These are phyloP conservation scores for Thermomyces lanuginosus DNA, from an alignment of 2,329 filamentous ascomycete genomes.

Conservation along the genomic window DNA sequence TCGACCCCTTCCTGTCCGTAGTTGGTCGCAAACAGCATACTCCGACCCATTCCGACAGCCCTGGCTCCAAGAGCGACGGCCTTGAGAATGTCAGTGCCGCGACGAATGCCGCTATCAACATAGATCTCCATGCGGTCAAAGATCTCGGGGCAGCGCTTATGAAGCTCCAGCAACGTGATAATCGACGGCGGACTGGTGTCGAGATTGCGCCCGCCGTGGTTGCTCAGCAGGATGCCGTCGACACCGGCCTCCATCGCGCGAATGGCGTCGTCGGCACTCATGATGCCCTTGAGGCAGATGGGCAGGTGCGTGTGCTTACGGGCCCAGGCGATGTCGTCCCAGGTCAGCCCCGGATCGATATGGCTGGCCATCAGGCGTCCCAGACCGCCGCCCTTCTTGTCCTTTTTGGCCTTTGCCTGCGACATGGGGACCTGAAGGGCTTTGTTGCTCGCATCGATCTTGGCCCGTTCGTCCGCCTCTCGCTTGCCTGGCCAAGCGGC, in stretches of 20 bases:
- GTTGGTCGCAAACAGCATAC: constrained; percentile 36
- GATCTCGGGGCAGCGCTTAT: constrained; percentile 34
- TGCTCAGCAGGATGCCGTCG: constrained; percentile 40
- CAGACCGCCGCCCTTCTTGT: constrained; percentile 38
- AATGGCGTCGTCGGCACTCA: constrained; percentile 39
- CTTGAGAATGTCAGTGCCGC: constrained; percentile 40
- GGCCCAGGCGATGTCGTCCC: constrained; percentile 40
- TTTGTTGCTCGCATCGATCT: constrained; percentile 29
- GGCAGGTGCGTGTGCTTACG: constrained; percentile 32
- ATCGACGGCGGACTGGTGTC: constrained; percentile 37
- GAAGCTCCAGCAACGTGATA: constrained; percentile 37
- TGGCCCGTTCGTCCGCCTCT: constrained; percentile 41
- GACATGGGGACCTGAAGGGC: constrained; percentile 29
- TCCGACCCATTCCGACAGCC: constrained; percentile 38
- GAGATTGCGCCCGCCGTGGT: constrained; percentile 42
- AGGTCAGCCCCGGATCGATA: constrained; percentile 36
- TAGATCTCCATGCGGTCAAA: constrained; percentile 37
- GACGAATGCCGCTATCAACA: constrained; percentile 38
- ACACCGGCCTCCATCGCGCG: constrained; percentile 34
- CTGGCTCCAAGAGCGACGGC: constrained; percentile 38
- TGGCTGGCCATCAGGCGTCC: constrained; percentile 37
- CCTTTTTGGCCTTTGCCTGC: constrained; percentile 30
- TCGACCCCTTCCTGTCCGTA: constrained; percentile 41
- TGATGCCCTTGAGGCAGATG: constrained; percentile 42
- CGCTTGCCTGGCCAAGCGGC: constrained; percentile 39